Conservation (phyloP, 805 yeast genomes). For the Pichia exigua region DNA sequence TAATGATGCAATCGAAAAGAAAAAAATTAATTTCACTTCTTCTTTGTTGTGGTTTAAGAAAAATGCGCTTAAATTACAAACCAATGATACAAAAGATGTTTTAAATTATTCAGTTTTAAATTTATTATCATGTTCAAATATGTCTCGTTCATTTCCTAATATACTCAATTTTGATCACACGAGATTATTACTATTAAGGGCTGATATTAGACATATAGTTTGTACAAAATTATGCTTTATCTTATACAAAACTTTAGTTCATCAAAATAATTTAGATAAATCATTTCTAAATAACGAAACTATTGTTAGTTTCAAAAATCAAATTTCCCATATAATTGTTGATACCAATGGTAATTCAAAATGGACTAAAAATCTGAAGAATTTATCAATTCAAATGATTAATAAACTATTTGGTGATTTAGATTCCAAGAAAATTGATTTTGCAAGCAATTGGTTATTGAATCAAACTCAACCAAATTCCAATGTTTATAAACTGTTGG, state of each 20-base stretch:
- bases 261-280: conserved; percentile 27
- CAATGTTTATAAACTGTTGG: conserved; percentile 69
- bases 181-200: conserved; percentile 65
- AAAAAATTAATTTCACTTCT: conserved; percentile 52
- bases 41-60: conserved; percentile 60
- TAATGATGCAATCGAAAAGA: conserved; percentile 40
- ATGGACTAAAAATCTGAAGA: conserved; percentile 78
- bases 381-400: conserved; percentile 62
- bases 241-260: conserved; percentile 60
- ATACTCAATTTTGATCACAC: conserved; percentile 81
- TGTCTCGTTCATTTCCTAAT: conserved; percentile 77
- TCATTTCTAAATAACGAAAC: conserved; percentile 29
- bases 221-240: conserved; percentile 70
- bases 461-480: conserved; percentile 83
- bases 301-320: conserved; percentile 49
- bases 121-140: conserved; percentile 66
- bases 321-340: conserved; percentile 69
- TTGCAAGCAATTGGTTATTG: conserved; percentile 70
- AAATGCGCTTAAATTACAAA: conserved; percentile 20
- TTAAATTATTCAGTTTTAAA: conserved; percentile 50
- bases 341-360: conserved; percentile 83
- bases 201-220: conserved; percentile 79
- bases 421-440: conserved; percentile 40
- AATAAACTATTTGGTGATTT: conserved; percentile 27
- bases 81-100: conserved; percentile 23